A percentile compares a stretch with the other conserved stretches of the same genome.
phyloP scores from a whole-genome alignment of 805 yeast genomes.

The Wickerhamomyces ciferrii region DNA sequence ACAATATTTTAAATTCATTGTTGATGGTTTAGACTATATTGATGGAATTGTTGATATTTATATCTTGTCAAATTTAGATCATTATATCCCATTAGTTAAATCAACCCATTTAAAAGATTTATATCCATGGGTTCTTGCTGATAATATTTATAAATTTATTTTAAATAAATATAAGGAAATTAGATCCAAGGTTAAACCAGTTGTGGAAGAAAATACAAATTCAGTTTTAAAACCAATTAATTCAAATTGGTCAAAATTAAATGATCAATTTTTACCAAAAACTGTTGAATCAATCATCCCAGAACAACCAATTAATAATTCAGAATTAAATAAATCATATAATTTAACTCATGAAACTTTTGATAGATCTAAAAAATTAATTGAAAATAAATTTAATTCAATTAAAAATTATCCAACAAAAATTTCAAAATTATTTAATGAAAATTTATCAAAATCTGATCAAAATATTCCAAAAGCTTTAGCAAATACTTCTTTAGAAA shows the following conservation, averaged over 20 bases:
- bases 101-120: not conserved
- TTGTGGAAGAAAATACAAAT: not conserved
- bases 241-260: not conserved
- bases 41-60: not conserved
- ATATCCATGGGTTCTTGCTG: not conserved
- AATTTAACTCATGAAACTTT: not conserved
- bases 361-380: not conserved
- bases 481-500: not conserved
- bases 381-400: not conserved
- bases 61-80: not conserved
- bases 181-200: not conserved
- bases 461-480: conserved; percentile 1
- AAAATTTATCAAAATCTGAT: not conserved
- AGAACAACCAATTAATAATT: not conserved
- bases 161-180: not conserved
- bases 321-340: not conserved
- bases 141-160: not conserved
- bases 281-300: not conserved
- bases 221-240: not conserved
- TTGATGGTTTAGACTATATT: not conserved
- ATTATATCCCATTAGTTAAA: not conserved
- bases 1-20: not conserved
- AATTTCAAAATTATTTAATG: not conserved
- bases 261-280: not conserved
- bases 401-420: not conserved